A percentile compares a stretch with the other conserved stretches of the same genome.
Evolutionary conservation across 805 yeast genomes (phyloP).

Genomic region (Teunomyces funiuensis): DNA sequence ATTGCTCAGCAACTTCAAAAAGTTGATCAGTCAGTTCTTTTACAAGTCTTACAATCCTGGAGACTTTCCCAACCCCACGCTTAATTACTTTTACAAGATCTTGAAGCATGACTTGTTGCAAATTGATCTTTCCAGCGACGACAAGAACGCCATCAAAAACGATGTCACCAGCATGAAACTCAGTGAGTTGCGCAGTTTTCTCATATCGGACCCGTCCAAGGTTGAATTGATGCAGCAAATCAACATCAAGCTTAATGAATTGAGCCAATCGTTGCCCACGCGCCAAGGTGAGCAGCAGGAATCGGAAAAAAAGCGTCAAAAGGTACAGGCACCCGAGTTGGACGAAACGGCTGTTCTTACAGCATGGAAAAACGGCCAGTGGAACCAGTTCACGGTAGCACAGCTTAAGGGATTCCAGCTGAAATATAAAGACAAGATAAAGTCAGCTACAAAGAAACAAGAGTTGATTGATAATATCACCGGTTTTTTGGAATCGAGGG

Average conservation of each 20-base stretch:
- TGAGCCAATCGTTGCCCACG: conserved; percentile 12
- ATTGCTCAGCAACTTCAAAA: conserved; percentile 21
- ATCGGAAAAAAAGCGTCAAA: conserved; percentile 23
- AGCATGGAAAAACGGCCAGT: conserved; percentile 40
- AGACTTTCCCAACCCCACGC: conserved; percentile 61
- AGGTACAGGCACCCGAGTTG: conserved; percentile 16
- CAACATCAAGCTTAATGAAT: conserved; percentile 11
- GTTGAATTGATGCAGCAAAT: conserved; percentile 11
- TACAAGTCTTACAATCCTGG: conserved; percentile 54
- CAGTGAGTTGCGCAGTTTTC: conserved; percentile 12
- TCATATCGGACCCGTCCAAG: conserved; percentile 8
- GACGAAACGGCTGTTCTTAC: conserved; percentile 42
- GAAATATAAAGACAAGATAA: conserved; percentile 33
- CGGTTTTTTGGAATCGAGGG: conserved; percentile 21
- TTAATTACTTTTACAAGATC: conserved; percentile 65
- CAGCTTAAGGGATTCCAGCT: conserved; percentile 43
- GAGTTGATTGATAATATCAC: conserved; percentile 45
- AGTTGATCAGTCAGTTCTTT: conserved; percentile 38
- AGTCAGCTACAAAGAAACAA: conserved; percentile 38
- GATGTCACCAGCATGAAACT: conserved; percentile 20
- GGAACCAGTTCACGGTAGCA: conserved; percentile 38
- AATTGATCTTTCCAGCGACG: conserved; percentile 18
- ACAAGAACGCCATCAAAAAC: conserved; percentile 17
- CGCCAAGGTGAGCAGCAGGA: conserved; percentile 5
- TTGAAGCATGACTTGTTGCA: conserved; percentile 68